Percentiles rank a stretch among this genome's conserved stretches.
These are phyloP conservation scores for Inga leiocalycina DNA, from an alignment of 306 rosid genomes.

Conservation along the genomic window DNA sequence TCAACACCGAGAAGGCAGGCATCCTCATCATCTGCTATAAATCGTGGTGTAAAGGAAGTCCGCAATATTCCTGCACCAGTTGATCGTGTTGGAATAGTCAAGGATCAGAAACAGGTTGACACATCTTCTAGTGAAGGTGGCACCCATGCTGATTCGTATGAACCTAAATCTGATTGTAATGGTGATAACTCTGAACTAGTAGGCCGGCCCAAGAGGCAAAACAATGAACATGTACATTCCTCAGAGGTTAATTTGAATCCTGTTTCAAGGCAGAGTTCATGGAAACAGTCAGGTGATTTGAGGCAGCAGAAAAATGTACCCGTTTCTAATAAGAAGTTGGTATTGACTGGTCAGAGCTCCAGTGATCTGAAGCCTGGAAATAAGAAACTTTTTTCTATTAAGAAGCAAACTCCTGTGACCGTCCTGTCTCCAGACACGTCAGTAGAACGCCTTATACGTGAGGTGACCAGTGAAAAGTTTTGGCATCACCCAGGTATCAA, in stretches of 20 bases:
- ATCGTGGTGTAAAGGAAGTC: conserved; percentile 78
- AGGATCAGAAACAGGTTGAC: conserved; percentile 75
- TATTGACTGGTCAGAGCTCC: conserved; percentile 56
- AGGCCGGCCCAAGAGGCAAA: conserved; percentile 67
- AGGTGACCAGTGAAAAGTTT: conserved; percentile 95
- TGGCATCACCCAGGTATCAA: conserved; percentile 96
- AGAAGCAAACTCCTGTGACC: conserved; percentile 70
- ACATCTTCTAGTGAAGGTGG: conserved; percentile 61
- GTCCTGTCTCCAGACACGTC: conserved; percentile 79
- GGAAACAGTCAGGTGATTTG: conserved; percentile 78
- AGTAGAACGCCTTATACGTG: conserved; percentile 95
- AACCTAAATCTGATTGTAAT: conserved; percentile 68
- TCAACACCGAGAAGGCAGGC: conserved; percentile 91
- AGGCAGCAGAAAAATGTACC: conserved; percentile 69
- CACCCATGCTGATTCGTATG: conserved; percentile 52
- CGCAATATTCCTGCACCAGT: conserved; percentile 53
- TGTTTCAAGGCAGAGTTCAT: conserved; percentile 84
- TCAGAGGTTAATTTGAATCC: conserved; percentile 66
- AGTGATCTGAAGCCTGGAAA: conserved; percentile 64
- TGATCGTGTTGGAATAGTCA: conserved; percentile 62
- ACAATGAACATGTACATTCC: conserved; percentile 61
- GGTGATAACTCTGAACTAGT: conserved; percentile 63
- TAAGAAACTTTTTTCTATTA: conserved; percentile 73
- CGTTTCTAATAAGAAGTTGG: conserved; percentile 66
- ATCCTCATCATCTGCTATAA: conserved; percentile 61